Evolutionary conservation across 2,329 filamentous ascomycete genomes (phyloP).

Genomic region (Cyphellophora attinorum): DNA sequence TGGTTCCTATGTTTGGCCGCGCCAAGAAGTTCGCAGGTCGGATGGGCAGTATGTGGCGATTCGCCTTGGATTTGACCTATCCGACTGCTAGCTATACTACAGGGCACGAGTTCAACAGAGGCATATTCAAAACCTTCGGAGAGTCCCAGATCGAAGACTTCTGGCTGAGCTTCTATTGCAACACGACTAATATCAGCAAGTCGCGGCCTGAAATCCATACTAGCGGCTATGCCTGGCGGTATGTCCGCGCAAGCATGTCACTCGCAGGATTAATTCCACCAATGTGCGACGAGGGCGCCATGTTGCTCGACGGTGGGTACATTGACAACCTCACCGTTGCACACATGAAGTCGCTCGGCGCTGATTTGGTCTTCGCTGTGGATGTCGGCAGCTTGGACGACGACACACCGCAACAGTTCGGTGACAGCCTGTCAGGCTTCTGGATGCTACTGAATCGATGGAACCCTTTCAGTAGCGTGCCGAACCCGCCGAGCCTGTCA

Average conservation of each 20-base stretch:
- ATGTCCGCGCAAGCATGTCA: slow-evolving; percentile 93
- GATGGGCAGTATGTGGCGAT: slow-evolving; percentile 99
- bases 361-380: slow-evolving; percentile 88
- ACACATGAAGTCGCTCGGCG: slow-evolving; percentile 91
- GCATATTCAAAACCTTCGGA: slow-evolving; percentile 97
- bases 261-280: slow-evolving; percentile 86
- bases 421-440: slow-evolving; percentile 86
- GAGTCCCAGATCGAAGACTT: slow-evolving; percentile 98
- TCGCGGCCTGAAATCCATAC: slow-evolving; percentile 87
- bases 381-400: slow-evolving; percentile 92
- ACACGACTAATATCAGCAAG: slow-evolving; percentile 97
- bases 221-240: slow-evolving; percentile 94
- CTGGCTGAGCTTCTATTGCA: slow-evolving; percentile 98
- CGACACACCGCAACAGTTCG: slow-evolving; percentile 81
- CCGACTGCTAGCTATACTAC: slow-evolving; percentile 96
- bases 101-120: slow-evolving; percentile 96
- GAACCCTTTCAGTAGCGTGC: slow-evolving; percentile 84
- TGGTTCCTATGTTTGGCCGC: slow-evolving; percentile 92
- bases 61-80: slow-evolving; percentile 90
- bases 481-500: slow-evolving; percentile 87
- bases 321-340: slow-evolving; percentile 94
- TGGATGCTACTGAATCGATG: slow-evolving; percentile 94
- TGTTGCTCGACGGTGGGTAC: slow-evolving; percentile 94
- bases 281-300: slow-evolving; percentile 90
- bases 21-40: slow-evolving; percentile 95